These are phyloP conservation scores for Botryotinia narcissicola DNA, from an alignment of 2,329 filamentous ascomycete species.

Conservation along the genomic window DNA sequence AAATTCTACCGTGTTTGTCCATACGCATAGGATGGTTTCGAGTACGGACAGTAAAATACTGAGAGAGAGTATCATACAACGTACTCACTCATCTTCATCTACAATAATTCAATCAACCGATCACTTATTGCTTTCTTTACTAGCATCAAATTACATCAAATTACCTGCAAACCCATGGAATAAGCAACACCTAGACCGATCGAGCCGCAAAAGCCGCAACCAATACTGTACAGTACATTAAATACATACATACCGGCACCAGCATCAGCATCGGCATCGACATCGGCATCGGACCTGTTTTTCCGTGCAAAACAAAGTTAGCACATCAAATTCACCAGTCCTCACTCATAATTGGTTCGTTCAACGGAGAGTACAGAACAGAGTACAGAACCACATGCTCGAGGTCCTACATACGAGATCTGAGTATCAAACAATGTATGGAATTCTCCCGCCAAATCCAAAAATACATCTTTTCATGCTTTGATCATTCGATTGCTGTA, in stretches of 20 bases:
- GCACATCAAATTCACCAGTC: not conserved
- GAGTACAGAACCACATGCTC: not conserved
- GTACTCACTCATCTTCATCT: not conserved
- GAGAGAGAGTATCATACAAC: not conserved
- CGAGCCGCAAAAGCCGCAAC: slow-evolving; percentile 9
- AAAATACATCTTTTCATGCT: not conserved
- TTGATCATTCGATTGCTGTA: not conserved
- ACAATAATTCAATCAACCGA: not conserved
- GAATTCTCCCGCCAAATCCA: not conserved
- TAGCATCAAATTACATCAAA: no score
- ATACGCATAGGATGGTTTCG: not conserved
- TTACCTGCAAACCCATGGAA: not conserved
- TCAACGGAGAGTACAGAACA: not conserved
- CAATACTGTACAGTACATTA: not conserved
- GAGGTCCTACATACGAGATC: not conserved
- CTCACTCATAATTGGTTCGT: not conserved
- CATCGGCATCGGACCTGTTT: not conserved
- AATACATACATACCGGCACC: not conserved
- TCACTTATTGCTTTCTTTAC: not conserved
- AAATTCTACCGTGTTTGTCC: not conserved
- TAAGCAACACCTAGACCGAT: not conserved
- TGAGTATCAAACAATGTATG: not conserved
- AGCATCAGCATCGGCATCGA: not conserved
- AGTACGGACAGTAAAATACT: not conserved
- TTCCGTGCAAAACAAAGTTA: not conserved